phyloP scores from a whole-genome alignment of 768 basidiomycete species.

The Tricholoma matsutake region DNA sequence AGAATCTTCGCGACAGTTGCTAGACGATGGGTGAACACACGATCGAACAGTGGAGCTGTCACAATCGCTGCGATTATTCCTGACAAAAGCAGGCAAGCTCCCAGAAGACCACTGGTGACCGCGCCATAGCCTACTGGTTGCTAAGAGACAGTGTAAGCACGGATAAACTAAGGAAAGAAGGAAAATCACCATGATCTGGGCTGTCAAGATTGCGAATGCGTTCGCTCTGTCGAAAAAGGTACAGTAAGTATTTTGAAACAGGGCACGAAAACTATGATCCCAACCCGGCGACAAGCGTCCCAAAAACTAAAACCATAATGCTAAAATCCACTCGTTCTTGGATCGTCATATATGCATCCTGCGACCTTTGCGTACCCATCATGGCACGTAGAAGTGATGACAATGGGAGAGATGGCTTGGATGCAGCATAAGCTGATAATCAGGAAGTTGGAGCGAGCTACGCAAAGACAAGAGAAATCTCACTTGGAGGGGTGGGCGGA shows the following conservation, averaged over 20 bases:
- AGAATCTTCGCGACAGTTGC: constrained; percentile 57
- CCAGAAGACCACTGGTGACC: constrained; percentile 65
- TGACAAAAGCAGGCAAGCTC: constrained; percentile 60
- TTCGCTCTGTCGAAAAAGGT: constrained; percentile 42
- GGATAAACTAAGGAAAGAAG: not conserved
- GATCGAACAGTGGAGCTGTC: constrained; percentile 75
- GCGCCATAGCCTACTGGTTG: constrained; percentile 70
- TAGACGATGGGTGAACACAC: constrained; percentile 74
- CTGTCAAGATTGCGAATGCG: constrained; percentile 62
- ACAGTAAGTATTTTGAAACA: not conserved
- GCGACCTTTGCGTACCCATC: constrained; percentile 38
- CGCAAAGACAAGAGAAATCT: constrained; percentile 11
- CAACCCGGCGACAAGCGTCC: constrained; percentile 60
- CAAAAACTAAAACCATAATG: constrained; percentile 59
- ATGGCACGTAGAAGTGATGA: constrained; percentile 52
- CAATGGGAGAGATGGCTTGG: constrained; percentile 54
- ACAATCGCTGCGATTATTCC: constrained; percentile 69
- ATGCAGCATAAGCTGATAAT: constrained; percentile 59
- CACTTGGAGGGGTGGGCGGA: constrained; percentile 82
- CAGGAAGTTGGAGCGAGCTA: constrained; percentile 7
- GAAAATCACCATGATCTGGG: constrained; percentile 60
- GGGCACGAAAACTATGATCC: constrained; percentile 21
- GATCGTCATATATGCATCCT: constrained; percentile 53
- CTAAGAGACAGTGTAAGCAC: constrained; percentile 30
- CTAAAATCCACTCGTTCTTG: constrained; percentile 71